phyloP scores from a whole-genome alignment of 2,329 filamentous ascomycete species.

The Aspergillus vadensis region DNA sequence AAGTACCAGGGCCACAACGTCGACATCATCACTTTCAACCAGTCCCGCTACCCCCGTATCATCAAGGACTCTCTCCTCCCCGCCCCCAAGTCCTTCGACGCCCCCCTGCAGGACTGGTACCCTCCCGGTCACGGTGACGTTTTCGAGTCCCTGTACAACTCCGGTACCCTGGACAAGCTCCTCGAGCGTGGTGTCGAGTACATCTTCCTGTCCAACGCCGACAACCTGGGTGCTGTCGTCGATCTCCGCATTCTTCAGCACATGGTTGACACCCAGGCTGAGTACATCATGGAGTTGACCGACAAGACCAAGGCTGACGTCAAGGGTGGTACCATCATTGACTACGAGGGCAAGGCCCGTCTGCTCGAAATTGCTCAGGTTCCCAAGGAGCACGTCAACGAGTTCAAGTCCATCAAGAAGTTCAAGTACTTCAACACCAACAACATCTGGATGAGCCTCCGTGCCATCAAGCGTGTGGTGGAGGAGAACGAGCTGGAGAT shows the following conservation, averaged over 20 bases:
- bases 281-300: conserved; percentile 99
- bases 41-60: conserved; percentile 96
- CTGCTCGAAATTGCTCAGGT: conserved; percentile 99
- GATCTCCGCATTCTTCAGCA: conserved; percentile 98
- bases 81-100: conserved; percentile 85
- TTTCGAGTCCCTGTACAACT: conserved; percentile 99
- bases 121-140: conserved; percentile 99
- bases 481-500: conserved; percentile 98
- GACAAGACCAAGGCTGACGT: conserved; percentile 99
- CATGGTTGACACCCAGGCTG: conserved; percentile 95
- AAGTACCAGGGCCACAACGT: conserved; percentile 99
- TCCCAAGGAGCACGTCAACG: conserved; percentile 99
- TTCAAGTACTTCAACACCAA: conserved; percentile 99
- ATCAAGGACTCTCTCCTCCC: conserved; percentile 97
- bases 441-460: conserved; percentile 99
- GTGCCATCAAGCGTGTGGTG: conserved; percentile 96
- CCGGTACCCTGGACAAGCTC: conserved; percentile 94
- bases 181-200: conserved; percentile 94
- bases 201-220: conserved; percentile 97
- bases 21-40: conserved; percentile 99
- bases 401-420: conserved; percentile 99
- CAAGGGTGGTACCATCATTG: conserved; percentile 99
- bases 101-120: conserved; percentile 95
- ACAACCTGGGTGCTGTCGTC: conserved; percentile 97
- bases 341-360: conserved; percentile 95